These are phyloP conservation scores for Anaeromyces robustus DNA, from an alignment of 192 early-diverging fungal species.

Conservation along the genomic window DNA sequence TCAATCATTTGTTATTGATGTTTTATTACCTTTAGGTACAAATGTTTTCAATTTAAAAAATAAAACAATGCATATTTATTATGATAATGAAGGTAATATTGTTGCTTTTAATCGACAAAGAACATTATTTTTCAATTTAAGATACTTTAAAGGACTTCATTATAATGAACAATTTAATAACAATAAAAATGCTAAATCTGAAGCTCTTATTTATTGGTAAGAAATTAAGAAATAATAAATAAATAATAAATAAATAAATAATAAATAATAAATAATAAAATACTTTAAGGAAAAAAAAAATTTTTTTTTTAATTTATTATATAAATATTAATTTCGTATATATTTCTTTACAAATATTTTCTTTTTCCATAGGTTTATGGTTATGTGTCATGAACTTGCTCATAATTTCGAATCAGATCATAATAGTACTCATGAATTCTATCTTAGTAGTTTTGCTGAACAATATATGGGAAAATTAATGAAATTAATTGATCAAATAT, in stretches of 20 bases:
- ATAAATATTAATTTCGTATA: too few relatives aligned
- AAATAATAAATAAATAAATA: too few relatives aligned
- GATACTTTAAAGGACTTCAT: conserved; percentile 59
- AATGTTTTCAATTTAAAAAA: conserved; percentile 46
- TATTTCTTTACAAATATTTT: too few relatives aligned
- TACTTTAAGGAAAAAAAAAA: too few relatives aligned
- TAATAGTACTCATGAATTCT: too few relatives aligned
- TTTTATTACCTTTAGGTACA: conserved; percentile 6
- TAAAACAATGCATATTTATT: conserved; percentile 55
- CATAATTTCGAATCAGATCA: conserved; percentile 40
- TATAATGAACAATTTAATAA: conserved; percentile 11
- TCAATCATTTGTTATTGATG: not conserved
- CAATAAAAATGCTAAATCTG: not conserved
- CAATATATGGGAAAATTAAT: too few relatives aligned
- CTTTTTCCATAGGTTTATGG: conserved; percentile 77
- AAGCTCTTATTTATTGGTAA: conserved; percentile 1
- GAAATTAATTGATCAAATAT: too few relatives aligned
- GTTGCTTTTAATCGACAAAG: conserved; percentile 69
- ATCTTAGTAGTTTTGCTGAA: too few relatives aligned
- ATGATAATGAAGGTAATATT: conserved; percentile 44
- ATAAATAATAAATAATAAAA: too few relatives aligned
- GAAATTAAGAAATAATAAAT: not conserved
- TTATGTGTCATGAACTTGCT: conserved; percentile 64
- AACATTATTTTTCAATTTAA: conserved; percentile 66
- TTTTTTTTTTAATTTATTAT: too few relatives aligned